Evolutionary conservation across 345 rosid species (phyloP).

Genomic region (Ceriops decandra): DNA sequence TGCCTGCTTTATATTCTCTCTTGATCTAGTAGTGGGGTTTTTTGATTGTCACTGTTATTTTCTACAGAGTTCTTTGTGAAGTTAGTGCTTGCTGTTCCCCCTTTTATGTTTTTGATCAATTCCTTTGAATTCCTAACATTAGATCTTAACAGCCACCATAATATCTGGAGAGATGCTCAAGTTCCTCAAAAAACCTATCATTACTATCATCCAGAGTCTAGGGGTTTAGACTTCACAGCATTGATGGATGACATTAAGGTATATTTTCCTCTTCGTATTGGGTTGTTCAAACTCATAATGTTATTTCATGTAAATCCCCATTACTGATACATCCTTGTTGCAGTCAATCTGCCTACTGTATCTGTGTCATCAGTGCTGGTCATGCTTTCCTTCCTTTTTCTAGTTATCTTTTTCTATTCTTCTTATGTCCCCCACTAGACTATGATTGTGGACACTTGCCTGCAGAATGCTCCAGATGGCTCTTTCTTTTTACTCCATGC

Average conservation of each 20-base stretch:
- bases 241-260: constrained; percentile 92
- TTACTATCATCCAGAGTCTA: constrained; percentile 83
- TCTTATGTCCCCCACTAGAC: background rate
- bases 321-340: background rate
- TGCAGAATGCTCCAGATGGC: constrained; percentile 84
- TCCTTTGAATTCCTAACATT: constrained; percentile 16
- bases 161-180: constrained; percentile 95
- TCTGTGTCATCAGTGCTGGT: background rate
- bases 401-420: background rate
- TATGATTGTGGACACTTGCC: background rate
- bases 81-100: background rate
- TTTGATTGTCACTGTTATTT: background rate
- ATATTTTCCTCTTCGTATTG: background rate
- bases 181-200: constrained; percentile 78
- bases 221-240: constrained; percentile 77
- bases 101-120: background rate
- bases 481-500: constrained; percentile 94
- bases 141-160: constrained; percentile 73
- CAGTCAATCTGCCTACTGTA: background rate
- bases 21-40: background rate
- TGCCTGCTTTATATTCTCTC: background rate
- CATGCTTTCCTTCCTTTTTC: constrained; percentile 4
- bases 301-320: background rate
- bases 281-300: background rate
- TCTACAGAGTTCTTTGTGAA: background rate